phyloP scores from a whole-genome alignment of 2,329 filamentous ascomycete genomes.

The Pseudogymnoascus sp. region DNA sequence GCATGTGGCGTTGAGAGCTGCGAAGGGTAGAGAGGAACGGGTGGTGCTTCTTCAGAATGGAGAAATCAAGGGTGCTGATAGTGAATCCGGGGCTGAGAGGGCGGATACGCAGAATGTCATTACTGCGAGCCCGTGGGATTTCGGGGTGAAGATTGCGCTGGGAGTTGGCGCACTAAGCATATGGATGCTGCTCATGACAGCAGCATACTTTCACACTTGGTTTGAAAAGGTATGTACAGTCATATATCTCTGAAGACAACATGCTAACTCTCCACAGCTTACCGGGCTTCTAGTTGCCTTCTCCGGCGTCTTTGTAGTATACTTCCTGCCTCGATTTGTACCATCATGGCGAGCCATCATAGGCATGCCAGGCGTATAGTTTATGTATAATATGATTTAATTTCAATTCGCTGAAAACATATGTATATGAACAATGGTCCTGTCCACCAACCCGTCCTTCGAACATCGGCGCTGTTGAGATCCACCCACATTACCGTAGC shows the following conservation, averaged over 20 bases:
- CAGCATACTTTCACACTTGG: constrained; percentile 98
- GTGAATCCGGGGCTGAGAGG: constrained; percentile 14
- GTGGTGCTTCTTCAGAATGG: constrained; percentile 61
- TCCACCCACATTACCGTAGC: not conserved
- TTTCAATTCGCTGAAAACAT: constrained; percentile 9
- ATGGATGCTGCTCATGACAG: constrained; percentile 99
- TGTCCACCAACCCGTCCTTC: not conserved
- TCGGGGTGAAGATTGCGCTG: constrained; percentile 50
- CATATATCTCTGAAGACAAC: not conserved
- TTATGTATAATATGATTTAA: constrained; percentile 10
- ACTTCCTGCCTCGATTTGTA: constrained; percentile 42
- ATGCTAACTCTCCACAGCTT: constrained; percentile 30
- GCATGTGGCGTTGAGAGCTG: constrained; percentile 46
- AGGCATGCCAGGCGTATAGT: constrained; percentile 37
- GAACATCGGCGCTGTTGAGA: constrained; percentile 1
- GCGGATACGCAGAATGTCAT: constrained; percentile 17
- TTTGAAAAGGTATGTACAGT: constrained; percentile 71
- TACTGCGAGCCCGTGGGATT: constrained; percentile 34
- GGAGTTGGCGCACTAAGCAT: constrained; percentile 64
- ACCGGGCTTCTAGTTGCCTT: constrained; percentile 44
- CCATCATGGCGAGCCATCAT: constrained; percentile 39
- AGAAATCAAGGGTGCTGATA: constrained; percentile 51
- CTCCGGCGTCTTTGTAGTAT: constrained; percentile 42
- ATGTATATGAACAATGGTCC: constrained; percentile 1
- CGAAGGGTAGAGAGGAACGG: constrained; percentile 51